Evolutionary conservation across 2,329 filamentous ascomycete species (phyloP), one percentile per base, ranked within the genome.

Genomic region (Fusarium sp.): DNA sequence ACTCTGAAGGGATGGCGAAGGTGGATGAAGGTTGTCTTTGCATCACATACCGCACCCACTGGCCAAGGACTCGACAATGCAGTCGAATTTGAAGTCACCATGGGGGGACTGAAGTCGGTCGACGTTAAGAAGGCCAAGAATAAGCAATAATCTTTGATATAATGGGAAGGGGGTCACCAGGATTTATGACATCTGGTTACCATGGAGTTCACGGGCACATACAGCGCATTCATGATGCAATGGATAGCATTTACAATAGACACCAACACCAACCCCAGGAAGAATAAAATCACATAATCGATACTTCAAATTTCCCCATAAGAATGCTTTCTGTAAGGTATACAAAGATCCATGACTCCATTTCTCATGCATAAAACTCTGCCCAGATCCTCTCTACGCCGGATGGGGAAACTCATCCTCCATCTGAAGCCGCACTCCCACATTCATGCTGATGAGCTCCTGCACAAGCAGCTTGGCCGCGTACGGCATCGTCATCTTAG

Each of bases 381-480:
- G 35, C 48, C 20, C 39, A 67, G 57, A 50, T 54, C 57, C 35
- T 14, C 22, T 27, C 78, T 78, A 84, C 68, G 82, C 83, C 27
- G 89, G 89, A 77, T 91, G 89, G 18, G 95, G 95, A 83, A 99
- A 99, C 84, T 98, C 95, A 81, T 99, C 97, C 79, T 95, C 95
- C 75, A 99, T 85, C 86, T 96, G 94, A 84, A 99, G 86, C 67
- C 94, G 89, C 69, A 97, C 96, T 72, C 95, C 94, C n/a, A 99
- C 95, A 83, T 99, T 99, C 97, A 99, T 99, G 83, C 95, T 97
- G 80, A 97, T 92, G 79, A 99, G 84, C 85, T 99, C 97, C 86
- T 99, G 97, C 58, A 98, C 94, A 65, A 99, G 86, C 81, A 99
- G 85, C 88, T 99, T 98, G 1, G 97, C 97, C 20, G 97, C 97